phyloP scores from a whole-genome alignment of 345 rosid species.

The Cochlearia excelsa region DNA sequence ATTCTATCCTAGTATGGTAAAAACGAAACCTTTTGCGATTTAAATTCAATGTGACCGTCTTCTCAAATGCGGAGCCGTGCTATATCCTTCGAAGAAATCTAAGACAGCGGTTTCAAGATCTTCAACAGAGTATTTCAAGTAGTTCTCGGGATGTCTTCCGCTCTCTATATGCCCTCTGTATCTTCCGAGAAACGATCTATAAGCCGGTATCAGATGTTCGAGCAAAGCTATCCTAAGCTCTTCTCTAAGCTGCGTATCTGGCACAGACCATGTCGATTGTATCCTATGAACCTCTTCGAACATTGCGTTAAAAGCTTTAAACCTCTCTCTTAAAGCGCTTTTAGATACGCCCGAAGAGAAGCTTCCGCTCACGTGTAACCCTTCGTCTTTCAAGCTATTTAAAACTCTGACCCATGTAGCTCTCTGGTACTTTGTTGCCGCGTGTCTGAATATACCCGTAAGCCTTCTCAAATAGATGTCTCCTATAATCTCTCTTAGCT shows the following conservation, averaged over 20 bases:
- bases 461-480: constrained; percentile 69
- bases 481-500: constrained; percentile 82
- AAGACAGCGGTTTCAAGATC: constrained; percentile 82
- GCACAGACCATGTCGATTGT: constrained; percentile 77
- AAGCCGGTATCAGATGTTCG: constrained; percentile 80
- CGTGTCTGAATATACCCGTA: constrained; percentile 67
- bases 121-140: constrained; percentile 86
- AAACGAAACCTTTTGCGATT: neutral
- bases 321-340: constrained; percentile 81
- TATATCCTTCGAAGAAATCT: constrained; percentile 93
- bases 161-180: constrained; percentile 91
- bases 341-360: constrained; percentile 86
- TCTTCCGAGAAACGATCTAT: constrained; percentile 87
- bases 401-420: constrained; percentile 86
- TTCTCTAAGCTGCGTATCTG: constrained; percentile 83
- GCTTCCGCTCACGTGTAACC: constrained; percentile 77
- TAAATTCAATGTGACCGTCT: constrained; percentile 52
- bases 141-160: constrained; percentile 89
- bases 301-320: constrained; percentile 82
- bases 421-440: constrained; percentile 87
- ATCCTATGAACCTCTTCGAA: constrained; percentile 89
- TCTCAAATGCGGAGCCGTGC: constrained; percentile 72
- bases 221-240: constrained; percentile 87
- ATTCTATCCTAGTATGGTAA: constrained; percentile 11
- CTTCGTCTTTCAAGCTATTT: constrained; percentile 88